These are phyloP conservation scores for Uncinocarpus reesii DNA, from an alignment of 2,329 filamentous ascomycete species.

Conservation along the genomic window DNA sequence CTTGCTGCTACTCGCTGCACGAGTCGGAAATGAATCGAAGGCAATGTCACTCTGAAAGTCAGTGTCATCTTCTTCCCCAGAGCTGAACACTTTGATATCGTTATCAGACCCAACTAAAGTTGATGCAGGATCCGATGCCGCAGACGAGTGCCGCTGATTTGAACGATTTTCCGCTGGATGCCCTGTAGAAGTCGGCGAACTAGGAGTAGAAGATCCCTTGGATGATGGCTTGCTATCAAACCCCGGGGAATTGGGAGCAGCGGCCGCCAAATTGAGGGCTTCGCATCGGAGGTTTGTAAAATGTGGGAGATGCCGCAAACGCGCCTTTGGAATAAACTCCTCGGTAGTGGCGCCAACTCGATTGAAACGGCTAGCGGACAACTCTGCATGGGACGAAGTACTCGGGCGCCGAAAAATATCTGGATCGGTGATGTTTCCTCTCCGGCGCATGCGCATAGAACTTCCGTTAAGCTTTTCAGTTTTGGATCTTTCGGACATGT, in stretches of 20 bases:
- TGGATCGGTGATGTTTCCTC: slow-evolving; percentile 36
- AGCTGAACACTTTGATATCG: slow-evolving; percentile 48
- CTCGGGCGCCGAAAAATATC: slow-evolving; percentile 29
- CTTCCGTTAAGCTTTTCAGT: slow-evolving; percentile 22
- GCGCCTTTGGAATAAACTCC: slow-evolving; percentile 13
- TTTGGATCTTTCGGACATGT: slow-evolving; percentile 23
- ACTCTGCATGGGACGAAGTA: slow-evolving; percentile 24
- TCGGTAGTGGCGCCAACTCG: not conserved
- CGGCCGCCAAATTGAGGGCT: slow-evolving; percentile 4
- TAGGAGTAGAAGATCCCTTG: not conserved
- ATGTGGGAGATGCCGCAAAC: slow-evolving; percentile 16
- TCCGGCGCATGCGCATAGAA: slow-evolving; percentile 22
- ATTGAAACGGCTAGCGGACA: slow-evolving; percentile 5
- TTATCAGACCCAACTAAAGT: slow-evolving; percentile 52
- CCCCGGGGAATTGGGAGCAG: not conserved
- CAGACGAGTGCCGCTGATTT: slow-evolving; percentile 45
- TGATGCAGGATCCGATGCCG: slow-evolving; percentile 50
- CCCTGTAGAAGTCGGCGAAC: not conserved
- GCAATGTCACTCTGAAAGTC: slow-evolving; percentile 52
- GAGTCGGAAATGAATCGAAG: slow-evolving; percentile 54
- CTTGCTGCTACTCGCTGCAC: slow-evolving; percentile 45
- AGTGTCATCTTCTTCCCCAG: slow-evolving; percentile 51
- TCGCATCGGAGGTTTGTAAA: slow-evolving; percentile 16
- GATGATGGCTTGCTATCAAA: not conserved
- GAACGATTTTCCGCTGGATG: slow-evolving; percentile 21